phyloP scores from a whole-genome alignment of 768 basidiomycete genomes.

The Tylopilus balloui region DNA sequence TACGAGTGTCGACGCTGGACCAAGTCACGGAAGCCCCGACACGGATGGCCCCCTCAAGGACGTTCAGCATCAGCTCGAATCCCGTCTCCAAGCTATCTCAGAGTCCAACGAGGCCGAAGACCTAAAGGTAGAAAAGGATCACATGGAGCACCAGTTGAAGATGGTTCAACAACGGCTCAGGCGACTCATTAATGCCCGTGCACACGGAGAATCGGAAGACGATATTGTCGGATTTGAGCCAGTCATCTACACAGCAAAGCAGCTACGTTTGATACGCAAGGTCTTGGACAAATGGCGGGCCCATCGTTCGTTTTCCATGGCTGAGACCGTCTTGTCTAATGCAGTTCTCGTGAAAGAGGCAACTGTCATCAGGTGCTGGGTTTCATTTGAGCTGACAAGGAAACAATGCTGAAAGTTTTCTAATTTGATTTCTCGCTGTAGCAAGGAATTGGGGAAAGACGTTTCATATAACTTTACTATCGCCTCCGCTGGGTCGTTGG shows the following conservation, averaged over 20 bases:
- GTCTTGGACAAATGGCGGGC: constrained; percentile 84
- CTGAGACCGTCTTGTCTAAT: constrained; percentile 78
- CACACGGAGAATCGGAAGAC: constrained; percentile 69
- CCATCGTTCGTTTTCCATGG: constrained; percentile 86
- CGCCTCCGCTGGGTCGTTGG: constrained; percentile 75
- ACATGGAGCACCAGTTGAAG: constrained; percentile 86
- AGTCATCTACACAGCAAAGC: constrained; percentile 74
- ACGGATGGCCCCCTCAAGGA: constrained; percentile 62
- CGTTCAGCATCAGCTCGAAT: constrained; percentile 72
- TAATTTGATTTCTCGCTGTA: constrained; percentile 29
- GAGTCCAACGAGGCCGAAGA: constrained; percentile 78
- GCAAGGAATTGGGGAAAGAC: constrained; percentile 82
- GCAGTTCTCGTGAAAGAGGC: constrained; percentile 91
- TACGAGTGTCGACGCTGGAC: constrained; percentile 71
- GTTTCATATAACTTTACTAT: constrained; percentile 92
- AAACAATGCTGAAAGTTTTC: constrained; percentile 2
- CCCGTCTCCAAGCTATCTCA: constrained; percentile 54
- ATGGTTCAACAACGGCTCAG: constrained; percentile 80
- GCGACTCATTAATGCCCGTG: constrained; percentile 69
- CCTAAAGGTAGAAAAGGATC: constrained; percentile 83
- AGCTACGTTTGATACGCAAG: constrained; percentile 77
- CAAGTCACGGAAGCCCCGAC: constrained; percentile 60
- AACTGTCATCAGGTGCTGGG: constrained; percentile 77
- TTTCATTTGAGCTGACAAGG: neutral
- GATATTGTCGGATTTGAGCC: constrained; percentile 69